phyloP scores from a whole-genome alignment of 345 rosid genomes.

The Camelina hispida region DNA sequence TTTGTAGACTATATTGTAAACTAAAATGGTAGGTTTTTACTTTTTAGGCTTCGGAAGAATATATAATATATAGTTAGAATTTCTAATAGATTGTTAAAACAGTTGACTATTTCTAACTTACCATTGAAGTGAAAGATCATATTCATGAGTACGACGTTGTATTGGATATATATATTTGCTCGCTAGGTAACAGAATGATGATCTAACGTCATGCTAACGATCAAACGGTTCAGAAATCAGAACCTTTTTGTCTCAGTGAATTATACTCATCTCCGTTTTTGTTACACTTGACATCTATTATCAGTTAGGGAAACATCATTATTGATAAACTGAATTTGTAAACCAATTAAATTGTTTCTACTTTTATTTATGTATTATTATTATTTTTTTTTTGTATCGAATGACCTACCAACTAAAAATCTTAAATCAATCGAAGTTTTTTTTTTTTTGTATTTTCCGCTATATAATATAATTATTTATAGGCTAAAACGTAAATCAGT shows the following conservation, averaged over 20 bases:
- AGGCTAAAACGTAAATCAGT: too few relatives aligned
- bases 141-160: conserved; percentile 10
- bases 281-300: background rate
- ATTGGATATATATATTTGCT: background rate
- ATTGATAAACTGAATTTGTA: background rate
- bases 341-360: background rate
- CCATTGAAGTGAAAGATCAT: conserved; percentile 4
- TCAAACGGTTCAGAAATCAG: conserved; percentile 19
- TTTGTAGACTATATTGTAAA: conserved; percentile 5
- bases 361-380: background rate
- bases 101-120: conserved; percentile 11
- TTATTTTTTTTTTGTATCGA: background rate
- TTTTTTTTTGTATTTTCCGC: background rate
- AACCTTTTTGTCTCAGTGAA: conserved; percentile 24
- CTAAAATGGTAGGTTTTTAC: background rate
- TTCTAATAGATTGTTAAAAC: background rate
- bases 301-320: background rate
- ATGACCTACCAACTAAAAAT: background rate
- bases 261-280: background rate
- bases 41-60: background rate
- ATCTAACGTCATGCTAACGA: conserved; percentile 11
- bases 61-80: background rate
- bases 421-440: background rate
- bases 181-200: conserved; percentile 27
- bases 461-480: too few relatives aligned